Conservation (phyloP, 1,139 yeast genomes). For the Candida sanyaensis region DNA sequence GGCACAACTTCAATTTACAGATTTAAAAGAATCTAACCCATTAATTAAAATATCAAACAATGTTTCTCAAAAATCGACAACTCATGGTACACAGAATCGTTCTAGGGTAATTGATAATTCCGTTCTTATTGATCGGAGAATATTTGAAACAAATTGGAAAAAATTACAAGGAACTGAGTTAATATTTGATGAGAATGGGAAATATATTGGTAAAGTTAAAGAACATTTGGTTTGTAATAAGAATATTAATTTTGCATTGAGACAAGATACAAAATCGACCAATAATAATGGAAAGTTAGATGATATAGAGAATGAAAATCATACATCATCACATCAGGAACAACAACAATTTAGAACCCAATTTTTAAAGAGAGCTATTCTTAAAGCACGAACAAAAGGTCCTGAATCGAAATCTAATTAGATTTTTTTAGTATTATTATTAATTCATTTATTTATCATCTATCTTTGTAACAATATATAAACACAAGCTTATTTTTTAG, state of each 20-base stretch:
- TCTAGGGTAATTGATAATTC: slow-evolving; percentile 27
- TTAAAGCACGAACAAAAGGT: slow-evolving; percentile 24
- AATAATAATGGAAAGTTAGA: slow-evolving; percentile 13
- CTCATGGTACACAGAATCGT: neutral
- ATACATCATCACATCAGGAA: slow-evolving; percentile 12
- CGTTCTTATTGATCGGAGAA: slow-evolving; percentile 41
- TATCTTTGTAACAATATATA: neutral
- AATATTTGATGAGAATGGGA: slow-evolving; percentile 59
- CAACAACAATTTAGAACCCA: slow-evolving; percentile 17
- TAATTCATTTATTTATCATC: neutral
- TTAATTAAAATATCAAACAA: slow-evolving; percentile 42
- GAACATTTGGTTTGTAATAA: slow-evolving; percentile 42
- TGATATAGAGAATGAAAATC: slow-evolving; percentile 15
- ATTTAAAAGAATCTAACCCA: slow-evolving; percentile 35
- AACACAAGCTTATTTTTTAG: slow-evolving; percentile 7
- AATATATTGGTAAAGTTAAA: slow-evolving; percentile 43
- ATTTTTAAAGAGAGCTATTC: slow-evolving; percentile 32
- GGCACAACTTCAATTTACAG: slow-evolving; percentile 44
- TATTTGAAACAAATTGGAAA: slow-evolving; percentile 79
- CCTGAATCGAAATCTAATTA: neutral
- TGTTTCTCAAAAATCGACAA: neutral
- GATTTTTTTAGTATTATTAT: neutral
- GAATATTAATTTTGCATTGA: slow-evolving; percentile 23
- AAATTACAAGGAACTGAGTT: slow-evolving; percentile 83
- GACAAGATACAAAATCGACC: slow-evolving; percentile 17